Base-by-base conservation (phyloP, 352 stramenopile genomes). In the Phytophthora aleatoria region DNA sequence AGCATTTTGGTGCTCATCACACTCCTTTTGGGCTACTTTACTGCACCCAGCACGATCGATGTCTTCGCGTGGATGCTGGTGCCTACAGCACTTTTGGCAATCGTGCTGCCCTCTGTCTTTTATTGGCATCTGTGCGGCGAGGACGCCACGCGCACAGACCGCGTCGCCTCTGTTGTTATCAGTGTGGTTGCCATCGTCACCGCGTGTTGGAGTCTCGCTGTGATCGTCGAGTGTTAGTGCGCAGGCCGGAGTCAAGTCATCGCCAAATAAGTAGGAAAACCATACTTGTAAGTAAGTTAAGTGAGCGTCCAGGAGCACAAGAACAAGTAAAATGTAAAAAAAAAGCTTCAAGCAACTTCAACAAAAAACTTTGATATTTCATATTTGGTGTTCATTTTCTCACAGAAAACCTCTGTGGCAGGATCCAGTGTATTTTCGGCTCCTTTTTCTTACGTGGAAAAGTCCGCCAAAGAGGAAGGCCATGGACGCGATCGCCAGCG, bases 401-500 rank as follows among this genome's bases (percentile, higher is more conserved):
- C 51, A 60, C 16, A 24, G 27, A 31, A 50, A 33, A 42, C 39
- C 30, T 26, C 6, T 13, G 26, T 54, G 38, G n/a, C 24, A 49
- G 43, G 10, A 35, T 35, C 12, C 16, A 24, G 28, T 10, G 56
- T 70, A 56, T 55, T 66, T 64, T 49, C 26, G 33, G 24, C 39
- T 60, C 42, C 48, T 30, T 57, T 60, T 56, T 62, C 24, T 50
- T 38, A 50, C 16, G 20, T 43, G 20, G 31, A 64, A 62, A 57
- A 39, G 55, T 61, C 36, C 42, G 15, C 38, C 12, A 3, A 15
- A 44, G 33, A 49, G 53, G 15, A 50, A 20, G 75, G 56, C 50
- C 36, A 94, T 94, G 86, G 81, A 95, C 79, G 75, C 75, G 57
- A 87, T 95, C 73, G 70, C 76, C 27, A 77, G 77, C 20, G 76